Evolutionary conservation across 1,284 basidiomycete genomes (phyloP).

Genomic region (Phylloboletellus chloephorus): DNA sequence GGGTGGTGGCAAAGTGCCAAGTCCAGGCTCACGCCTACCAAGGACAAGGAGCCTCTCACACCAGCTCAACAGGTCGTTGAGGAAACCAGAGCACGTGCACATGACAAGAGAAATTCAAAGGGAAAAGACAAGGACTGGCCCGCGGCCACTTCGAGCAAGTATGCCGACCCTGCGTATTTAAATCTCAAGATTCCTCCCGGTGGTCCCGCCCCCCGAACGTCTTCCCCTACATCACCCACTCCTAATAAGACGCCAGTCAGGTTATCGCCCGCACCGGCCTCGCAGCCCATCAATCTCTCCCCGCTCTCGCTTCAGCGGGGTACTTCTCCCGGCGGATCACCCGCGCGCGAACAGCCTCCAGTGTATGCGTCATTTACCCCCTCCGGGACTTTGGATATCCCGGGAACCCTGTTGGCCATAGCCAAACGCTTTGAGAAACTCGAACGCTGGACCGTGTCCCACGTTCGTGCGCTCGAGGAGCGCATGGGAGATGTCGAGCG

Average conservation of each 20-base stretch:
- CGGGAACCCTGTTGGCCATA: slow-evolving; percentile 52
- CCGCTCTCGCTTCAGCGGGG: slow-evolving; percentile 33
- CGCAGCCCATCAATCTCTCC: slow-evolving; percentile 31
- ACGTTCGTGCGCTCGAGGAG: slow-evolving; percentile 75
- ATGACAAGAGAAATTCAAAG: slow-evolving; percentile 48
- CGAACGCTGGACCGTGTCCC: slow-evolving; percentile 79
- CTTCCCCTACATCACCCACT: slow-evolving; percentile 53
- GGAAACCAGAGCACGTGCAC: slow-evolving; percentile 63
- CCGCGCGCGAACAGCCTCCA: slow-evolving; percentile 56
- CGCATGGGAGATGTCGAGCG: slow-evolving; percentile 79
- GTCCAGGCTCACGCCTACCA: slow-evolving; percentile 69
- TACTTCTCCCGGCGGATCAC: slow-evolving; percentile 46
- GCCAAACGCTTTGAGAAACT: slow-evolving; percentile 65
- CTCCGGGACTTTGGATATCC: slow-evolving; percentile 64
- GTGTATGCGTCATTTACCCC: slow-evolving; percentile 68
- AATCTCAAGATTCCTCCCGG: slow-evolving; percentile 45
- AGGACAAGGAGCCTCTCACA: slow-evolving; percentile 63
- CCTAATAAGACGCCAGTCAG: slow-evolving; percentile 54
- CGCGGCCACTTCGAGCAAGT: slow-evolving; percentile 44
- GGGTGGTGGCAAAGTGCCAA: slow-evolving; percentile 70
- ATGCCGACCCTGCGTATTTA: slow-evolving; percentile 47
- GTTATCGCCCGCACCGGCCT: slow-evolving; percentile 39
- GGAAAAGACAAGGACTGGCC: slow-evolving; percentile 56
- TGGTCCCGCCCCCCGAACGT: slow-evolving; percentile 35
- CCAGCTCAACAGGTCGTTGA: slow-evolving; percentile 74